Evolutionary conservation across 225 moss, liverwort and hornwort genomes (phyloP).

Genomic region (Takakia lepidozioides): DNA sequence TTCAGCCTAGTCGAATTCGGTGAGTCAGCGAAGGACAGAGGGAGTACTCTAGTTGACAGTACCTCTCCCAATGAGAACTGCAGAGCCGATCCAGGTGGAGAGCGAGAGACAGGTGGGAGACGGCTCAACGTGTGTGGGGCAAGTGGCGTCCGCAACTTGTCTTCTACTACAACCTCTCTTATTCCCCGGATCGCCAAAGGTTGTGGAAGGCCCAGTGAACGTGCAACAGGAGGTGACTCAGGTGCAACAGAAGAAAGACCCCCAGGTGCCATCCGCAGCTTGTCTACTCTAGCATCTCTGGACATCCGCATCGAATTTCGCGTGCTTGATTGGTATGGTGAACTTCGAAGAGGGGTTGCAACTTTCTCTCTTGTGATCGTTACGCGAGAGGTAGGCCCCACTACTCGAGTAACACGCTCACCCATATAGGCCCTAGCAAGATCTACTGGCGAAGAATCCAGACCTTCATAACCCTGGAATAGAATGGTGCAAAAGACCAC

Average conservation of each 20-base stretch:
- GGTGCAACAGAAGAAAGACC: conserved; percentile 32
- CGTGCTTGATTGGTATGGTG: conserved; percentile 50
- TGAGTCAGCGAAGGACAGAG: too few species aligned
- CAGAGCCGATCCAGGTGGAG: conserved; percentile 64
- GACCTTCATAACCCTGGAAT: conserved; percentile 41
- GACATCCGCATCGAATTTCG: conserved; percentile 15
- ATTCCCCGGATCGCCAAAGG: conserved; percentile 21
- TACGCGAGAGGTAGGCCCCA: conserved; percentile 40
- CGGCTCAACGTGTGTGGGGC: conserved; percentile 36
- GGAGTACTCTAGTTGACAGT: too few species aligned
- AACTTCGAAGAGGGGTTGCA: conserved; percentile 25
- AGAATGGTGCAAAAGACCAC: too few species aligned
- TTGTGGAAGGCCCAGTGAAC: conserved; percentile 20
- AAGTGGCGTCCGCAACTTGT: conserved; percentile 66
- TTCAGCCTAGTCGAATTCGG: too few species aligned
- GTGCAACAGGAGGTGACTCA: conserved; percentile 15
- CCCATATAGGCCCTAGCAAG: conserved; percentile 95
- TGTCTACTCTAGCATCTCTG: not conserved
- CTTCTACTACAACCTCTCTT: conserved; percentile 41
- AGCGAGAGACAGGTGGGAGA: conserved; percentile 29
- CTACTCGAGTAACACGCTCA: conserved; percentile 50
- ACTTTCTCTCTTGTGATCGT: conserved; percentile 44
- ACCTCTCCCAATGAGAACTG: conserved; percentile 71
- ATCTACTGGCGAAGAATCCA: conserved; percentile 54
- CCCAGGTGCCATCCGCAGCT: conserved; percentile 6